These are phyloP conservation scores for Hevea brasiliensis DNA, from an alignment of 345 rosid genomes.

Conservation along the genomic window DNA sequence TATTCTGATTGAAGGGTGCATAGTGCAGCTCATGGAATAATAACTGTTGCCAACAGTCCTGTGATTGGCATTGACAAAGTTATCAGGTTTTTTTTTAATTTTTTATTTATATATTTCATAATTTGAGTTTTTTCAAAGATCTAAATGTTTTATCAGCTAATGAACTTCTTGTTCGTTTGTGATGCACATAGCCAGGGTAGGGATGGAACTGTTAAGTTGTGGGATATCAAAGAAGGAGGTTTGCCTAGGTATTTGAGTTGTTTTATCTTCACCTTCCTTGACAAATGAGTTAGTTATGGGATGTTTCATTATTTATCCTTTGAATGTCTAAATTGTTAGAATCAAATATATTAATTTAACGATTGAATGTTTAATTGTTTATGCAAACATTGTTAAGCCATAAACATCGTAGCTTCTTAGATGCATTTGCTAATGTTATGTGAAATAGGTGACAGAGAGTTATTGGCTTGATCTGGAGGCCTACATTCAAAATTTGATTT, in stretches of 20 bases:
- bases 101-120: neutral
- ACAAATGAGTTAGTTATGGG: constrained; percentile 10
- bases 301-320: too few species aligned
- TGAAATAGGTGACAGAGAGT: too few species aligned
- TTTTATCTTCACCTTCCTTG: neutral
- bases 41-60: constrained; percentile 62
- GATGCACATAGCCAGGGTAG: constrained; percentile 71
- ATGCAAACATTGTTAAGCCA: too few species aligned
- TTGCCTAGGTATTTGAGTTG: constrained; percentile 57
- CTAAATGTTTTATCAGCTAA: neutral
- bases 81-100: constrained; percentile 53
- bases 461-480: neutral
- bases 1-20: constrained; percentile 56
- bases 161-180: neutral
- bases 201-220: constrained; percentile 91
- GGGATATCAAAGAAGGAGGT: constrained; percentile 86
- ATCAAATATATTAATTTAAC: too few species aligned
- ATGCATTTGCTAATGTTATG: too few species aligned
- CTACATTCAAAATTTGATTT: neutral
- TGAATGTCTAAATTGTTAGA: too few species aligned
- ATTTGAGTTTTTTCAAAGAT: neutral
- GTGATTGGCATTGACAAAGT: constrained; percentile 62
- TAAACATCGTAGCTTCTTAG: too few species aligned
- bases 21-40: constrained; percentile 81
- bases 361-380: too few species aligned